Percentiles rank a stretch among this genome's conserved stretches.
Conservation (phyloP, 257 asterid genomes). For the Craterostigma plantagineum region DNA sequence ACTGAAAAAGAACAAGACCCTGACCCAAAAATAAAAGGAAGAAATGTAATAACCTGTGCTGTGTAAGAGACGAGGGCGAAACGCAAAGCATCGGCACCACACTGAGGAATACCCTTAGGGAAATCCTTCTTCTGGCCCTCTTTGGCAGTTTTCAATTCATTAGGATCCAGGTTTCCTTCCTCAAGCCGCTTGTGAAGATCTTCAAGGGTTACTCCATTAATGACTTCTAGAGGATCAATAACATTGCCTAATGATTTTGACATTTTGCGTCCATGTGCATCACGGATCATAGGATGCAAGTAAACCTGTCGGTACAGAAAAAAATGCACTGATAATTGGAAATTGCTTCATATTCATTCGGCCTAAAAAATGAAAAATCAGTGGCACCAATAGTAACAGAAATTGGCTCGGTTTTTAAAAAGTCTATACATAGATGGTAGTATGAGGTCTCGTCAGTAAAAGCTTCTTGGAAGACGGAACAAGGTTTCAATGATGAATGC, state of each 20-base stretch:
- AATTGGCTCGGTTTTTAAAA: too few species aligned
- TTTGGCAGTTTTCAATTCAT: constrained; percentile 63
- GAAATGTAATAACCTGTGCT: constrained; percentile 50
- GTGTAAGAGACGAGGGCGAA: constrained; percentile 91
- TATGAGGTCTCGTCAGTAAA: too few species aligned
- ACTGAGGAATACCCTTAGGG: constrained; percentile 81
- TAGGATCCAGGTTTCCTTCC: constrained; percentile 88
- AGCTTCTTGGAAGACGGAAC: too few species aligned
- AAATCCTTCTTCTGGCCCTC: constrained; percentile 84
- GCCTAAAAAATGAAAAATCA: not conserved
- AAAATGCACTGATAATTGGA: not conserved
- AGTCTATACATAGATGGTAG: too few species aligned
- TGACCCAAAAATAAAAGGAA: constrained; percentile 4
- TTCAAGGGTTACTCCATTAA: constrained; percentile 51
- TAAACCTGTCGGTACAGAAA: constrained; percentile 38
- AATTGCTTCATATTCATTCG: not conserved
- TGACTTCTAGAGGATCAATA: constrained; percentile 79
- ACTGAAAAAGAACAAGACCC: too few species aligned
- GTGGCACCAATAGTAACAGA: not conserved
- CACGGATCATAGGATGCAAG: constrained; percentile 92
- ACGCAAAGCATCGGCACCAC: constrained; percentile 94
- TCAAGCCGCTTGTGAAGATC: constrained; percentile 80
- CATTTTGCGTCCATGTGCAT: constrained; percentile 99
- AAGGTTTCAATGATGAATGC: too few species aligned
- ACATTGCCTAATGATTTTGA: constrained; percentile 94